Conservation (phyloP, 495 filamentous ascomycete genomes). For the Podospora bellae-mahoneyi region DNA sequence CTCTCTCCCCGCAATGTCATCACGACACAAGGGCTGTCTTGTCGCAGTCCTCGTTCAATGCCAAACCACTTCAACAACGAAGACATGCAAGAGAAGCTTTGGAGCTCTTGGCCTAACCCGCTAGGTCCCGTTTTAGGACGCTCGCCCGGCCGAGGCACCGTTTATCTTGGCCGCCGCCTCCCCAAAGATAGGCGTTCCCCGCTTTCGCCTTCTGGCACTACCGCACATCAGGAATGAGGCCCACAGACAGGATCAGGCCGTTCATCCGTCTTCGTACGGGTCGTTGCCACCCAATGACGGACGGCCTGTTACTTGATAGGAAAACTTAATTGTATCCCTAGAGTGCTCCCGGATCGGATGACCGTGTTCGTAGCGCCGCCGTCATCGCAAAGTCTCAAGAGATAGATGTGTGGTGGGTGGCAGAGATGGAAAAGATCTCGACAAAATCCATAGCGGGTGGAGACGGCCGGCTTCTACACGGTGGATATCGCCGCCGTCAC, state of each 20-base stretch:
- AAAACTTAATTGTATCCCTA: neutral
- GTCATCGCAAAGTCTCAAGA: neutral
- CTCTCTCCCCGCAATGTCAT: neutral
- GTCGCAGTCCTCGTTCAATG: neutral
- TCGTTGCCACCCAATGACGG: constrained; percentile 6
- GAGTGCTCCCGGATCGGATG: neutral
- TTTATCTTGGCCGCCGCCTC: neutral
- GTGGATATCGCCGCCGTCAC: constrained; percentile 11
- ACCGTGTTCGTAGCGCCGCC: neutral
- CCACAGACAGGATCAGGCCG: neutral
- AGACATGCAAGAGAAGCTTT: neutral
- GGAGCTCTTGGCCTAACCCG: neutral
- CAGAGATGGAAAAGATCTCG: neutral
- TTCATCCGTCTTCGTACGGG: neutral
- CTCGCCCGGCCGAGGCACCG: neutral
- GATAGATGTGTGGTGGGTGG: neutral
- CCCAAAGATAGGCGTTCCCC: constrained; percentile 12
- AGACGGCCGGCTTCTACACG: constrained; percentile 3
- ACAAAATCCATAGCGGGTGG: neutral
- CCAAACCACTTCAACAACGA: neutral
- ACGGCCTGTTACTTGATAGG: constrained; percentile 4
- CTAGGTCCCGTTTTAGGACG: neutral
- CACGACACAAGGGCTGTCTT: neutral
- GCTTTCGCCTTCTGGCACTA: constrained; percentile 1
- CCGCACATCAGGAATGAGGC: neutral